Base-by-base conservation (phyloP, 169 alveolate genomes). In the Besnoitia besnoiti region DNA sequence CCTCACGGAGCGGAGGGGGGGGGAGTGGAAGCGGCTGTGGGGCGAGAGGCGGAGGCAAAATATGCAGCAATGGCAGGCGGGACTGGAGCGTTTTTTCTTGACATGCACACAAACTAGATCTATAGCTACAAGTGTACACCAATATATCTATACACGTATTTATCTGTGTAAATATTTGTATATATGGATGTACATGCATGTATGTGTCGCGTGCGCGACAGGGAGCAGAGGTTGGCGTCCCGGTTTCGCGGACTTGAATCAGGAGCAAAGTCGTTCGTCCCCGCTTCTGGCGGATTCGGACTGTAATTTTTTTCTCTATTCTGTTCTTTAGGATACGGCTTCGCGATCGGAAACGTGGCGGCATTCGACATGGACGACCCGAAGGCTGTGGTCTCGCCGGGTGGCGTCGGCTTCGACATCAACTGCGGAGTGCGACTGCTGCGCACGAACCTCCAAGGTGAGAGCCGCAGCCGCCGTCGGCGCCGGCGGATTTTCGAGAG, bases 321-420 rank as follows among this genome's bases (percentile, higher is more conserved):
- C 62, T 30, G 47, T 24, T 85, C 62, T 88, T 46, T 91, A 59
- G 99, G 99, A 42, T 97, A 97, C 85, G 99, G 99, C 39, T 97
- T 97, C 50, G 97, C 99, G 21, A 97, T 97, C 5, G 99, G 99
- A 44, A 97, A 97, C 67, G 98, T 96, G 30, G 99, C 99, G n/a
- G 99, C 99, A 47, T 97, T 97, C 77, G 98, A 97, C 88, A 95
- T 96, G 97, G 95, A 91, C 50, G 84, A 93, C 90, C 96, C 96
- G 24, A 92, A 95, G 37, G 96, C 98, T 0, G 96, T 97, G 0
- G 97, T 97, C 27, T 97, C 98, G 8, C 99, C 99, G 16, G 99
- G 99, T 10, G 99, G 99, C 0, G 99, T 97, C 30, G 99, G 99
- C 30, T 97, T 97, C 90, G 99, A 97, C 85, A 97, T 97, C 90